Percentiles rank a stretch among this genome's conserved stretches.
These are phyloP conservation scores for Exsudoporus frostii DNA, from an alignment of 768 basidiomycete species.

Conservation along the genomic window DNA sequence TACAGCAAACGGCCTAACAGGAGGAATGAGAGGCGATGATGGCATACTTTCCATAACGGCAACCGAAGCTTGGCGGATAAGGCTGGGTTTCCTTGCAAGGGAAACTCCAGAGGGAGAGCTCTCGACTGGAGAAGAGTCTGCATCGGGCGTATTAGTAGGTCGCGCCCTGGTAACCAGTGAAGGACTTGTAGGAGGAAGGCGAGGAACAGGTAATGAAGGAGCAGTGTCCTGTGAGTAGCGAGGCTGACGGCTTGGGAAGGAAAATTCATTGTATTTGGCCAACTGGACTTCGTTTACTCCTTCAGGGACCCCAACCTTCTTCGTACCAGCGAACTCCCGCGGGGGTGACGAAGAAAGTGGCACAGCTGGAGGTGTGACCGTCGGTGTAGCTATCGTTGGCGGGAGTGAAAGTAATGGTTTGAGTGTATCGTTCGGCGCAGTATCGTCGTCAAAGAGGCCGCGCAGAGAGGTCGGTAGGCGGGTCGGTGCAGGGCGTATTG, in stretches of 20 bases:
- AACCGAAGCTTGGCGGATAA: constrained; percentile 50
- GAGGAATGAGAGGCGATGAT: constrained; percentile 39
- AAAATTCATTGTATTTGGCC: constrained; percentile 49
- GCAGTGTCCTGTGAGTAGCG: constrained; percentile 55
- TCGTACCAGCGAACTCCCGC: constrained; percentile 32
- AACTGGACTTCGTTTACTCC: constrained; percentile 39
- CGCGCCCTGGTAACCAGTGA: constrained; percentile 33
- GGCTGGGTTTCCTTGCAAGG: constrained; percentile 35
- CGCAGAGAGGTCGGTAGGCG: constrained; percentile 76
- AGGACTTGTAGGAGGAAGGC: constrained; percentile 29
- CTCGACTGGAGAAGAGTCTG: constrained; percentile 15
- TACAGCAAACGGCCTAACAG: constrained; percentile 44
- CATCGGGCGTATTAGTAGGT: constrained; percentile 31
- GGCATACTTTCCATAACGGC: constrained; percentile 50
- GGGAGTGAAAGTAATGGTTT: constrained; percentile 37
- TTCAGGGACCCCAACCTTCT: constrained; percentile 31
- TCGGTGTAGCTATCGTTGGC: constrained; percentile 25
- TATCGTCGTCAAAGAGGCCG: constrained; percentile 67
- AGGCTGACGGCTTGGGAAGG: constrained; percentile 56
- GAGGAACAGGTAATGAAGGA: constrained; percentile 24
- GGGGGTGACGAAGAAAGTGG: constrained; percentile 36
- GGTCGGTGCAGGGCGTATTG: constrained; percentile 49
- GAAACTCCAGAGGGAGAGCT: constrained; percentile 6
- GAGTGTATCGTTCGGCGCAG: constrained; percentile 38
- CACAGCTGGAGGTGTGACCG: constrained; percentile 23